Evolutionary conservation across 257 asterid species (phyloP), one percentile per base, ranked within the genome.

Genomic region (Fraxinus excelsior): DNA sequence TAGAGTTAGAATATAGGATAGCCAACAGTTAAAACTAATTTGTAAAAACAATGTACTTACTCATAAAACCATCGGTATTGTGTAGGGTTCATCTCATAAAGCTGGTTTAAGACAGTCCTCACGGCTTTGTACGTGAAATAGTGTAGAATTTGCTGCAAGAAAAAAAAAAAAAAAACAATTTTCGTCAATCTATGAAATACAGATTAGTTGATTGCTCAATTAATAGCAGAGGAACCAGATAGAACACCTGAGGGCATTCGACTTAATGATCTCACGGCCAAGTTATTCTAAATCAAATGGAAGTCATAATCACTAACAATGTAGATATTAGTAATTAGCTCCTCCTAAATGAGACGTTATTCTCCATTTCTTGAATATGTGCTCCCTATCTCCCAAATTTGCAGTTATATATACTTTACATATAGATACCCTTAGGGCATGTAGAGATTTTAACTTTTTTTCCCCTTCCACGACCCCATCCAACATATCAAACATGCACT

Each of bases 101-200:
- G 97, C 87, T 94, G 94, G 88, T 88, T 81, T 81, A 94, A 66
- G 53, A 94, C 96, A 18, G 98, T 94, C 87, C 96, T 92, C 73
- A 92, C 97, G 31, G 98, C 98, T 84, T 94, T 94, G 80, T 88
- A 90, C 0, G 98, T 94, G 92, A 94, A 92, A 80, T 82, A 94
- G 84, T 91, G 89, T 13, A 90, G 77, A 74, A 87, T 82, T 84
- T 87, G 88, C 98, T 94, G 94, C 93, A 85, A 69, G 29, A 7
- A 16, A 34, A 34, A 34, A 34, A 3, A 34, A 32, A 32, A 32
- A 32, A 3, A 68, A 68, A 11, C 18, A 49, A 29, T 29, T n/a
- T 31, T 29, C 13, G 38, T 82, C 53, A 46, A 79, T 62, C 29
- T 67, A 53, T 5, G 44, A 19, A 31, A 23, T 28, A 51, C 40